Evolutionary conservation across 2,329 filamentous ascomycete genomes (phyloP).

Genomic region (Rhynchosporium secalis): DNA sequence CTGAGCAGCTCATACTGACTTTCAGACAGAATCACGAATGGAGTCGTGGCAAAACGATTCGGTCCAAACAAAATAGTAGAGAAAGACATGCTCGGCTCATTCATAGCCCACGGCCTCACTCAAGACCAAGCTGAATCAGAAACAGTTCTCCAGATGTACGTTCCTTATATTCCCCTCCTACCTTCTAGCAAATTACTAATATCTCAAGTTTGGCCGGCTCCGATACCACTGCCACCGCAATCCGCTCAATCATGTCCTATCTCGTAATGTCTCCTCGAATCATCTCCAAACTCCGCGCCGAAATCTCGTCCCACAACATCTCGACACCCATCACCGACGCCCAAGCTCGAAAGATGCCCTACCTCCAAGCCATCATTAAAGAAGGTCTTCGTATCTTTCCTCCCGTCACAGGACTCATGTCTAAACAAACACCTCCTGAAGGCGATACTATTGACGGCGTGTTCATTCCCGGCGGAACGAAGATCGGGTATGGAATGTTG

Average conservation of each 20-base stretch:
- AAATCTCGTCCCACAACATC: constrained; percentile 18
- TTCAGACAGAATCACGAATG: constrained; percentile 40
- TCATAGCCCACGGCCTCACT: constrained; percentile 37
- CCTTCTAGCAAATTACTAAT: not conserved
- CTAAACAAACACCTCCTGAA: constrained; percentile 25
- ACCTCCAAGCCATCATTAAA: constrained; percentile 51
- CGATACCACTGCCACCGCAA: constrained; percentile 57
- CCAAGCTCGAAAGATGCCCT: constrained; percentile 41
- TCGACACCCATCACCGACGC: constrained; percentile 14
- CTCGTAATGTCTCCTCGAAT: constrained; percentile 27
- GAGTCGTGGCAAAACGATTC: constrained; percentile 49
- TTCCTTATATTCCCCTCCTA: not conserved
- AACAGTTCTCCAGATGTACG: constrained; percentile 30
- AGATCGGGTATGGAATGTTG: constrained; percentile 36
- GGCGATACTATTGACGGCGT: constrained; percentile 25
- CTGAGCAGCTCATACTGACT: constrained; percentile 13
- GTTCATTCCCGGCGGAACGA: constrained; percentile 27
- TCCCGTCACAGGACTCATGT: constrained; percentile 41
- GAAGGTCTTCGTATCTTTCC: constrained; percentile 51
- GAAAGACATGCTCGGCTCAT: constrained; percentile 55
- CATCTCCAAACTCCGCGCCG: constrained; percentile 21
- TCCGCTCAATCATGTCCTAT: constrained; percentile 40
- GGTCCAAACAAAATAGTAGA: constrained; percentile 45
- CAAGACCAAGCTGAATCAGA: constrained; percentile 28
- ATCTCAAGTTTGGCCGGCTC: constrained; percentile 50